A percentile compares a stretch with the other conserved stretches of the same genome.
phyloP scores from a whole-genome alignment of 345 rosid genomes.

The Eucalyptus globulus region DNA sequence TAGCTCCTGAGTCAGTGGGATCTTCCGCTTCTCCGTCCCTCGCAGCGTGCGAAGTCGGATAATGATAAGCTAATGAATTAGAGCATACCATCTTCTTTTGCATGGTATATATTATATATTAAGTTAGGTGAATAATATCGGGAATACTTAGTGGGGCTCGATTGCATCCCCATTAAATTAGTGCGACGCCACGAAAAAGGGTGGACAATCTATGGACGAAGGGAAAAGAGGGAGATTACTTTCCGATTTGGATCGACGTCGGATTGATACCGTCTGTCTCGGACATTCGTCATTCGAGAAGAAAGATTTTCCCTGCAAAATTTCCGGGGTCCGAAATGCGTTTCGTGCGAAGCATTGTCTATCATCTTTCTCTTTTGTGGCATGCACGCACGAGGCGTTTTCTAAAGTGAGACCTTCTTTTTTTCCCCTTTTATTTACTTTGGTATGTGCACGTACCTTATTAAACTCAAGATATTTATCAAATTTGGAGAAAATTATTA shows the following conservation, averaged over 20 bases:
- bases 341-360: not conserved
- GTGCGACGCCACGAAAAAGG: not conserved
- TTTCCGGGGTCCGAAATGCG: not conserved
- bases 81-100: not conserved
- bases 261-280: not conserved
- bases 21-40: not conserved
- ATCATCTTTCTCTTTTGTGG: not conserved
- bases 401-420: not conserved
- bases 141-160: not conserved
- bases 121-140: not conserved
- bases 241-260: not conserved
- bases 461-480: not conserved
- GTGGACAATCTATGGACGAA: not conserved
- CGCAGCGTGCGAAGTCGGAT: not conserved
- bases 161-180: not conserved
- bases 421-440: rapidly evolving
- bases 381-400: not conserved
- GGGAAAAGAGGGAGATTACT: not conserved
- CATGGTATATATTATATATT: not conserved
- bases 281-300: not conserved
- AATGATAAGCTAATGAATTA: not conserved
- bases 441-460: not conserved
- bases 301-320: not conserved
- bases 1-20: not conserved
- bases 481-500: not conserved